These are phyloP conservation scores for Clonostachys byssicola DNA, from an alignment of 2,329 filamentous ascomycete species.

Conservation along the genomic window DNA sequence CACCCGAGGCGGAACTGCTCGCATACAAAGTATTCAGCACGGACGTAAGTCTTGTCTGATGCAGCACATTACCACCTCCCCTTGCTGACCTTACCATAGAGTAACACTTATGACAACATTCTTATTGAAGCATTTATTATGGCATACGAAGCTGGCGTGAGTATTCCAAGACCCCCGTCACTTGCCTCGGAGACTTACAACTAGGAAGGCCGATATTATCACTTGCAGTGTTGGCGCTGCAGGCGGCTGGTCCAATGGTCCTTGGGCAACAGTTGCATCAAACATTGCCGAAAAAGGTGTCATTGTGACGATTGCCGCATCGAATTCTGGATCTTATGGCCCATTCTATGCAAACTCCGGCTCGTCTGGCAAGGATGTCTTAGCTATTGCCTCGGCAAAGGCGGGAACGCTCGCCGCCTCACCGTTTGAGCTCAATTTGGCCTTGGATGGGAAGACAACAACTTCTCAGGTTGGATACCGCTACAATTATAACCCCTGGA, in stretches of 20 bases:
- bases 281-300: conserved; percentile 28
- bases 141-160: conserved; percentile 22
- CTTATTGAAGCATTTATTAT: conserved; percentile 26
- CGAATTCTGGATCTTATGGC: conserved; percentile 35
- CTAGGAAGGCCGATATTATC: conserved; percentile 19
- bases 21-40: conserved; percentile 19
- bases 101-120: conserved; percentile 14
- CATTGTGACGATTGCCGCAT: conserved; percentile 34
- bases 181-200: neutral
- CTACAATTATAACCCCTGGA: conserved; percentile 27
- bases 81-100: conserved; percentile 1
- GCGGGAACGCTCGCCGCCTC: conserved; percentile 29
- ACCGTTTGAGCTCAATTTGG: conserved; percentile 34
- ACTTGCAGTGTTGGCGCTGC: conserved; percentile 19
- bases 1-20: conserved; percentile 16
- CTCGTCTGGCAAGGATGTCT: conserved; percentile 32
- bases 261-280: conserved; percentile 21
- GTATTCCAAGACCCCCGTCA: neutral
- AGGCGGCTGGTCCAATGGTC: conserved; percentile 19
- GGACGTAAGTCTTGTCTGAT: neutral
- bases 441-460: conserved; percentile 23
- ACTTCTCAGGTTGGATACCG: conserved; percentile 34
- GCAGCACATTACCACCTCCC: no score
- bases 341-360: conserved; percentile 31
- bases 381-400: conserved; percentile 37